Conservation (phyloP, 1,284 basidiomycete genomes). For the Sparassis latifolia region DNA sequence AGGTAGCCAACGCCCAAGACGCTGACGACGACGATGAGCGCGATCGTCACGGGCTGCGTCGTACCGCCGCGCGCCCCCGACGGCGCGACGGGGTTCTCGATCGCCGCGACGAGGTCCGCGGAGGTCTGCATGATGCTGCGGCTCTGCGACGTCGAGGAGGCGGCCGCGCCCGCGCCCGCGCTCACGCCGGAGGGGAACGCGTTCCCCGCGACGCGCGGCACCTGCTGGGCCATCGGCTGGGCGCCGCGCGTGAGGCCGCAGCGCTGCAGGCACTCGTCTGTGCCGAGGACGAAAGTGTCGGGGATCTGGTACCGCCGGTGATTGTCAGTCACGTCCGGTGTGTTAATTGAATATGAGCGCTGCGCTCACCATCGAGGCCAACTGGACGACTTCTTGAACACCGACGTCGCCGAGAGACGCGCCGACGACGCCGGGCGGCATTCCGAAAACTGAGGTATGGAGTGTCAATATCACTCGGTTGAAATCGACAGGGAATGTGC, state of each 20-base stretch:
- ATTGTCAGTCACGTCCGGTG: not conserved
- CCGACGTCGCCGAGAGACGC: conserved; percentile 29
- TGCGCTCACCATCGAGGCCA: conserved; percentile 19
- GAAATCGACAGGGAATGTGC: conserved; percentile 1
- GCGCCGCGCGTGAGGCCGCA: conserved; percentile 23
- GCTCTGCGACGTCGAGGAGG: conserved; percentile 14
- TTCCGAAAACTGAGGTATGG: conserved; percentile 21
- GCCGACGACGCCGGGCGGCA: conserved; percentile 28
- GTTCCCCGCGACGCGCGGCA: conserved; percentile 26
- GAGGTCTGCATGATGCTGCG: conserved; percentile 10
- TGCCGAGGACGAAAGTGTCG: conserved; percentile 28
- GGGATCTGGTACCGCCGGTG: conserved; percentile 22
- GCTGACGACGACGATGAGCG: conserved; percentile 17
- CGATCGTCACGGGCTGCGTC: conserved; percentile 12
- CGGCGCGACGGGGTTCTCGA: conserved; percentile 28
- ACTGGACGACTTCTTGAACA: conserved; percentile 24
- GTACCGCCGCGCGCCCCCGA: conserved; percentile 47
- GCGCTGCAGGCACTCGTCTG: conserved; percentile 27
- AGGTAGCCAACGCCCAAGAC: conserved; percentile 21
- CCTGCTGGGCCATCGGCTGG: conserved; percentile 28
- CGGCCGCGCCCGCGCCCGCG: conserved; percentile 3
- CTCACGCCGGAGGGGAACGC: conserved; percentile 18
- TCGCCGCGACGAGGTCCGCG: conserved; percentile 12
- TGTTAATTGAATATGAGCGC: too few species aligned
- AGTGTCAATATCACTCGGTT: too few species aligned